Base-by-base conservation (phyloP, 1,284 basidiomycete genomes). In the Cerioporus squamosus region DNA sequence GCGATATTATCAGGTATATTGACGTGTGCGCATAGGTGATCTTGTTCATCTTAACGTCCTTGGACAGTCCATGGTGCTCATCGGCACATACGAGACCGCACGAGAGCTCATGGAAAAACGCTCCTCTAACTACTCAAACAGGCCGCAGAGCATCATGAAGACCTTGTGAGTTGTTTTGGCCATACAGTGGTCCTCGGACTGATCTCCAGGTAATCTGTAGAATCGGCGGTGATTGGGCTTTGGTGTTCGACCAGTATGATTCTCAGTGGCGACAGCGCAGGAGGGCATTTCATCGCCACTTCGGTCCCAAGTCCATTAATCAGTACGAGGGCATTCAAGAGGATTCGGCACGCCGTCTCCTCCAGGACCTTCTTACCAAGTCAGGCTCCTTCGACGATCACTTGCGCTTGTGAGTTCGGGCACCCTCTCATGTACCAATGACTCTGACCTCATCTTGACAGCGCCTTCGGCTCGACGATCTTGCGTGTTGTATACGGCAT, bases 401-500 rank as follows among this genome's bases (percentile, higher is more conserved):
- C 29, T 29, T 44, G 31, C 52, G 56, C 33, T 52, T 54, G 60
- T 61, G 33, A 31, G 52, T 42, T 51, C n/a, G 12, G n/a, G 12
- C 15, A n/a, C 20, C 7, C 5, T 43, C 14, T 31, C 22, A 3
- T 17, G 5, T 2, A 15, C n/a, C 10, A 10, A n/a, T 12, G 24
- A n/a, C 20, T 10, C 3, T 5, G 9, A 18, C 22, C 22, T 23
- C 15, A 7, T 22, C 7, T 5, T 14, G 23, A 10, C 40, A 55
- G 58, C 24, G 50, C 33, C 6, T 48, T 60, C 9, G 56, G 53
- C 1, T 51, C 46, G 4, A 50, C 47, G 9, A 61, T 58, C 29
- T 64, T 72, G 54, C 62, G 58, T 24, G 63, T 76, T 24, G 57
- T 70, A 7, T 68, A 76, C 55, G 75, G 74, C 14, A 68, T 74